Conservation (phyloP, 495 filamentous ascomycete genomes). For the Penicillium ochrochloron region DNA sequence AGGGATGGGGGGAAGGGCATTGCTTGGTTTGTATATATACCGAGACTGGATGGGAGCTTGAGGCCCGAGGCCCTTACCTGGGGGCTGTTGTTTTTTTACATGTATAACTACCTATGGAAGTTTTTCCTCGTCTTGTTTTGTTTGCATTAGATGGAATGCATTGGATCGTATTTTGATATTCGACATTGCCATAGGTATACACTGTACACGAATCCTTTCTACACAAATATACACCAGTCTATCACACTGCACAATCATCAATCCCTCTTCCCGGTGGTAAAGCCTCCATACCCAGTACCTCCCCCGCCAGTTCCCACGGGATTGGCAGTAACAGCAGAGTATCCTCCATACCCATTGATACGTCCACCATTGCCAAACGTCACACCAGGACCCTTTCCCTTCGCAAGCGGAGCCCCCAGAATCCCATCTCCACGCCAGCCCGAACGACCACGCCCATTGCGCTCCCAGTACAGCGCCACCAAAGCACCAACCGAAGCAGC, state of each 20-base stretch:
- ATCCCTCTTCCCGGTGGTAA: constrained; percentile 57
- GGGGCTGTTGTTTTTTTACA: constrained; percentile 12
- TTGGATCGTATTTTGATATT: constrained; percentile 18
- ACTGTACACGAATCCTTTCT: constrained; percentile 19
- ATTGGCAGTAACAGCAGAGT: constrained; percentile 32
- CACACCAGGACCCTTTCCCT: constrained; percentile 41
- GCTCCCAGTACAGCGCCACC: constrained; percentile 52
- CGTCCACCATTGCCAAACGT: constrained; percentile 51
- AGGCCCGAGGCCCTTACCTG: not conserved
- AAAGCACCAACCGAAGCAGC: constrained; percentile 52
- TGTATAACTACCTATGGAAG: constrained; percentile 29
- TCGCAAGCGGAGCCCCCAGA: constrained; percentile 39
- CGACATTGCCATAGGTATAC: constrained; percentile 2
- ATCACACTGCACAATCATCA: constrained; percentile 30
- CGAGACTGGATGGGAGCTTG: constrained; percentile 14
- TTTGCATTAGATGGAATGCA: constrained; percentile 35
- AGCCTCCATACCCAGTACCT: constrained; percentile 50
- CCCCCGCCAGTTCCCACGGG: constrained; percentile 35
- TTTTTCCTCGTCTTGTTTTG: constrained; percentile 14
- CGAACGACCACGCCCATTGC: constrained; percentile 37
- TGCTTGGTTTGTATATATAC: constrained; percentile 29
- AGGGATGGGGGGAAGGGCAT: not conserved
- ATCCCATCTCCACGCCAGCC: constrained; percentile 49
- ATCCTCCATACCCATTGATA: constrained; percentile 59
- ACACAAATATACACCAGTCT: constrained; percentile 4